Evolutionary conservation across 148 eudicot genomes (phyloP), one percentile per base, ranked within the genome.

Genomic region (Fagopyrum tataricum): DNA sequence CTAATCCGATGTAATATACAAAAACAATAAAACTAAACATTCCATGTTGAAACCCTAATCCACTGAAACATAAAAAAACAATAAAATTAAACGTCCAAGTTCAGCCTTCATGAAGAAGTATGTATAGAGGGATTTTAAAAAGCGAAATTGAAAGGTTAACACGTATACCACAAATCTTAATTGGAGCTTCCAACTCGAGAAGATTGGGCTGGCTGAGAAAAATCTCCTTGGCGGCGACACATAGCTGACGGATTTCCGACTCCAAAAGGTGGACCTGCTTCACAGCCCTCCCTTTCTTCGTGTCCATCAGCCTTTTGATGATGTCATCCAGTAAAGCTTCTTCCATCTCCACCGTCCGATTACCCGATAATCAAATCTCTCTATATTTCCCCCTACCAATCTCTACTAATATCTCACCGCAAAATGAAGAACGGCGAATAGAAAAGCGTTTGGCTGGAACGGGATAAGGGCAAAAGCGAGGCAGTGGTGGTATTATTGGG

Each of bases 161-260:
- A 8, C 2, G 6, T 70, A 44, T 88, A 90, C 92, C 92, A 41
- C 96, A 90, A 78, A 90, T 90, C 77, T 90, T 91, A n/a, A 91
- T 88, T 42, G 96, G 96, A 82, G 93, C 93, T 80, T 91, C 96
- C 39, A 91, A 91, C 73, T 91, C 96, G n/a, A 91, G 89, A 75
- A 91, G 84, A 80, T 91, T 91, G 62, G 96, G 96, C 74, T 91
- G 96, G 72, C 80, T 78, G 1, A 91, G 87, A 75, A 91, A 91
- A 44, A 91, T 77, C 5, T 88, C 87, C 74, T 85, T 91, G 10
- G 93, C 83, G 7, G 89, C 84, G 12, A 21, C 78, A 73, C 96
- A 91, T 2, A 91, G 87, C 76, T 84, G 89, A 18, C 87, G 76
- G 62, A 91, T 91, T 81, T 91, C 96, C 37, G 79, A 56, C 78